phyloP scores from a whole-genome alignment of 805 yeast genomes.

The Yarrowia yakushimensis region DNA sequence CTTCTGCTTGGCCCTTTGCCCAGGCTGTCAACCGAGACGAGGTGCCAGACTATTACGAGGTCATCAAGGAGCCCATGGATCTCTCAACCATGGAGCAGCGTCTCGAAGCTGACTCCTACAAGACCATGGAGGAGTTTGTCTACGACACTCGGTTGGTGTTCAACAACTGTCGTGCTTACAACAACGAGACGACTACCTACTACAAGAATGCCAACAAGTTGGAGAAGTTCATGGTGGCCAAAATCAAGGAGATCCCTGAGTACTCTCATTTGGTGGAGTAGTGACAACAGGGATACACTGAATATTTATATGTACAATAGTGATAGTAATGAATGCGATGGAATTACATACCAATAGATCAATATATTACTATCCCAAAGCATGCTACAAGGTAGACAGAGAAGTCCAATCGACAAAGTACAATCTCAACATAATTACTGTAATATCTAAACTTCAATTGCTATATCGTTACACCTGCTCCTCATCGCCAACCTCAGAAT shows the following conservation, averaged over 20 bases:
- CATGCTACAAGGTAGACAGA: too few species aligned
- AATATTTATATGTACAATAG: constrained; percentile 26
- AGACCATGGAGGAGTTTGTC: constrained; percentile 83
- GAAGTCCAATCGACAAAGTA: too few species aligned
- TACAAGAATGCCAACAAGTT: constrained; percentile 91
- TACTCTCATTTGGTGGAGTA: constrained; percentile 75
- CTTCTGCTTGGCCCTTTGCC: constrained; percentile 97
- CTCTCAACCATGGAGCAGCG: constrained; percentile 91
- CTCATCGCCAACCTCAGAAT: constrained; percentile 21
- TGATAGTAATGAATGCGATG: constrained; percentile 9
- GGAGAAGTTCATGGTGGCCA: constrained; percentile 80
- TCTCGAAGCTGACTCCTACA: constrained; percentile 86
- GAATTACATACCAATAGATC: background rate
- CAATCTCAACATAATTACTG: too few species aligned
- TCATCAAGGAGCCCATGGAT: constrained; percentile 98
- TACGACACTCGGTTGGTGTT: constrained; percentile 84
- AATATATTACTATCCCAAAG: background rate
- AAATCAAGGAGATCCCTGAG: constrained; percentile 87
- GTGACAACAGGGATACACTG: constrained; percentile 19
- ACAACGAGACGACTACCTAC: constrained; percentile 91
- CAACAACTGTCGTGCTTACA: constrained; percentile 88
- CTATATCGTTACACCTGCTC: constrained; percentile 21
- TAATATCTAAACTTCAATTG: background rate
- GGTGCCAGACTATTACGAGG: constrained; percentile 94
- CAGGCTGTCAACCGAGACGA: constrained; percentile 90